Evolutionary conservation across 2,329 filamentous ascomycete species (phyloP).

Genomic region (Albophoma yamanashiensis): DNA sequence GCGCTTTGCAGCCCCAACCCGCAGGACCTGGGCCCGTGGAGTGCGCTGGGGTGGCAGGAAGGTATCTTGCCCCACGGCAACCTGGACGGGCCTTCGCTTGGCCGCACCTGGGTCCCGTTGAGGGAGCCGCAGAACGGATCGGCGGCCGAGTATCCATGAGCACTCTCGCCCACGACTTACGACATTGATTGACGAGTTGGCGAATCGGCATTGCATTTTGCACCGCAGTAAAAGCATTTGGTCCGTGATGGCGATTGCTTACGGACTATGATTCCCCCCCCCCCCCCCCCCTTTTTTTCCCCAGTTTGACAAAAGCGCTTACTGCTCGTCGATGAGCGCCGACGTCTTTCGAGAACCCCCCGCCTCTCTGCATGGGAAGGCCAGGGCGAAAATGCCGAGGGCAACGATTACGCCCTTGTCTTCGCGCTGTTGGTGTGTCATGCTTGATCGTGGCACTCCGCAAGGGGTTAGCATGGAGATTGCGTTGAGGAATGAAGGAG

Average conservation of each 20-base stretch:
- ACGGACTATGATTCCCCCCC: neutral
- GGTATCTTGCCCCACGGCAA: slow-evolving; percentile 24
- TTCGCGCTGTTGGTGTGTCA: neutral
- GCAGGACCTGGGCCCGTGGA: slow-evolving; percentile 31
- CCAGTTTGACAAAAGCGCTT: neutral
- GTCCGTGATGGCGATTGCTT: neutral
- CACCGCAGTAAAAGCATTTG: slow-evolving; percentile 8
- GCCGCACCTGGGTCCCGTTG: slow-evolving; percentile 33
- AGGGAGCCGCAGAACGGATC: slow-evolving; percentile 10
- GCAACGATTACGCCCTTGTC: neutral
- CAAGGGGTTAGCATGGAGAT: neutral
- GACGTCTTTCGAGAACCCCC: neutral
- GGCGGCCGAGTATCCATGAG: slow-evolving; percentile 21
- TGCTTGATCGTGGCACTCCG: neutral
- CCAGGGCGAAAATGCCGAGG: neutral
- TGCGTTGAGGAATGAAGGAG: neutral
- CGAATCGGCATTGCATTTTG: slow-evolving; percentile 8
- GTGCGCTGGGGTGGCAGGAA: slow-evolving; percentile 39
- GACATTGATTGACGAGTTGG: slow-evolving; percentile 8
- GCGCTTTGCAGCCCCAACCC: slow-evolving; percentile 27
- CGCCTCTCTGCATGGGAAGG: neutral
- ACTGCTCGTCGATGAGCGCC: neutral
- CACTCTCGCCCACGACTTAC: slow-evolving; percentile 5
- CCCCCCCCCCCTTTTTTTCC: neutral
- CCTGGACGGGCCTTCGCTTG: slow-evolving; percentile 29